phyloP scores from a whole-genome alignment of 176 grass and related monocot species.

The Cenchrus fungigraminus region DNA sequence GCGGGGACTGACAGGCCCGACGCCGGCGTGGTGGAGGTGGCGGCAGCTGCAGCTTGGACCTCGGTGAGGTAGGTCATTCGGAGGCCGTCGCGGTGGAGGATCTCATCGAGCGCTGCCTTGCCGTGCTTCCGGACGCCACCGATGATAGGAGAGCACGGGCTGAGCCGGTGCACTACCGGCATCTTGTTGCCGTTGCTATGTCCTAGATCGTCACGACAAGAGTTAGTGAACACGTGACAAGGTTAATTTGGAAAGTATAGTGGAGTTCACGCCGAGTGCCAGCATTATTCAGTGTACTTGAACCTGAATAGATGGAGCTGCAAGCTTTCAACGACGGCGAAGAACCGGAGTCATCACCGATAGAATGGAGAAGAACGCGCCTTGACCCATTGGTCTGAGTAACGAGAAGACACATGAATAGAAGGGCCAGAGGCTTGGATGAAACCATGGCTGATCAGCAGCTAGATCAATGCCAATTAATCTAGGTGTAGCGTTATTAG shows the following conservation, averaged over 20 bases:
- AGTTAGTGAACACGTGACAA: not conserved
- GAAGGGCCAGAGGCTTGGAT: not conserved
- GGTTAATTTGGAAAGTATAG: too few species aligned
- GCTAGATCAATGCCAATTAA: too few species aligned
- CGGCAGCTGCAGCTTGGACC: not conserved
- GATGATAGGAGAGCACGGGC: slow-evolving; percentile 16
- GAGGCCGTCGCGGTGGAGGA: not conserved
- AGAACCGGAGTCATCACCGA: not conserved
- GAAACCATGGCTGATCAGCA: not conserved
- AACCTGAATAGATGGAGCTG: not conserved
- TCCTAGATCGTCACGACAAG: not conserved
- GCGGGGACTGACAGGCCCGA: not conserved
- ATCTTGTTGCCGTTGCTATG: not conserved
- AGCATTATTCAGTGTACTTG: not conserved
- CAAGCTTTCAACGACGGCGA: not conserved
- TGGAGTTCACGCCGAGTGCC: too few species aligned
- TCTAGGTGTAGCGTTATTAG: too few species aligned
- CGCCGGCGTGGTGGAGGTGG: not conserved
- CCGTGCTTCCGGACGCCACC: not conserved
- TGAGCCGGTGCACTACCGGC: slow-evolving; percentile 32
- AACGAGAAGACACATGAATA: not conserved
- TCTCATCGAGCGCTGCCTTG: not conserved
- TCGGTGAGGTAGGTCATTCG: not conserved
- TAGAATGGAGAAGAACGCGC: not conserved
- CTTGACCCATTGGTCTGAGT: not conserved